These are phyloP conservation scores for Beauveria sp. DNA, from an alignment of 2,329 filamentous ascomycete species.

Conservation along the genomic window DNA sequence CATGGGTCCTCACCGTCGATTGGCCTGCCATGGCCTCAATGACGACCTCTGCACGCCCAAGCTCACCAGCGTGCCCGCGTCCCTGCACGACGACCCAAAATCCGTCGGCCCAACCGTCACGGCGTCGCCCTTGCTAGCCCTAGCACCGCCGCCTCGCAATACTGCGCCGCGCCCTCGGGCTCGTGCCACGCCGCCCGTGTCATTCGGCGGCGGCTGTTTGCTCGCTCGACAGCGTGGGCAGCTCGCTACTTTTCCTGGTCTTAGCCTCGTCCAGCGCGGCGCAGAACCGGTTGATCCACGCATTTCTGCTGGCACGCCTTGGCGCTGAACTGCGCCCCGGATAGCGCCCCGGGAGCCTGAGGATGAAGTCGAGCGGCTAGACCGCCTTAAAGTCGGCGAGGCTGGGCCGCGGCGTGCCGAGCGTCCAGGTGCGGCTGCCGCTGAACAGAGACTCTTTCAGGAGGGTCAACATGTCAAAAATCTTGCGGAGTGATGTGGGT, in stretches of 20 bases:
- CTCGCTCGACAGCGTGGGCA: conserved; percentile 40
- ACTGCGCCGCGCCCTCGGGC: conserved; percentile 28
- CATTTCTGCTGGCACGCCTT: conserved; percentile 49
- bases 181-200: conserved; percentile 39
- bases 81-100: conserved; percentile 50
- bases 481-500: conserved; percentile 48
- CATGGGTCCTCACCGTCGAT: conserved; percentile 47
- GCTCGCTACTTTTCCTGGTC: conserved; percentile 20
- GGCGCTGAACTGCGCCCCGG: conserved; percentile 42
- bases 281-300: conserved; percentile 58
- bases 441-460: conserved; percentile 55
- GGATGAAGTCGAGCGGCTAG: conserved; percentile 62
- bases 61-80: conserved; percentile 47
- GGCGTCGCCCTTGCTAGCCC: conserved; percentile 43
- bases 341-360: conserved; percentile 47
- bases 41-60: conserved; percentile 46
- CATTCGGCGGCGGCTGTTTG: conserved; percentile 48
- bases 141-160: conserved; percentile 38
- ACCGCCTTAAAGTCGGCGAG: conserved; percentile 63
- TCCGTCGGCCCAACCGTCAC: conserved; percentile 58
- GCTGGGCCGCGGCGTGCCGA: conserved; percentile 42
- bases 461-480: conserved; percentile 46
- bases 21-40: conserved; percentile 41
- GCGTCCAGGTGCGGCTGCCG: conserved; percentile 60
- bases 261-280: conserved; percentile 34